Conservation (phyloP, 805 yeast species). For the Yamadazyma nakazawae region DNA sequence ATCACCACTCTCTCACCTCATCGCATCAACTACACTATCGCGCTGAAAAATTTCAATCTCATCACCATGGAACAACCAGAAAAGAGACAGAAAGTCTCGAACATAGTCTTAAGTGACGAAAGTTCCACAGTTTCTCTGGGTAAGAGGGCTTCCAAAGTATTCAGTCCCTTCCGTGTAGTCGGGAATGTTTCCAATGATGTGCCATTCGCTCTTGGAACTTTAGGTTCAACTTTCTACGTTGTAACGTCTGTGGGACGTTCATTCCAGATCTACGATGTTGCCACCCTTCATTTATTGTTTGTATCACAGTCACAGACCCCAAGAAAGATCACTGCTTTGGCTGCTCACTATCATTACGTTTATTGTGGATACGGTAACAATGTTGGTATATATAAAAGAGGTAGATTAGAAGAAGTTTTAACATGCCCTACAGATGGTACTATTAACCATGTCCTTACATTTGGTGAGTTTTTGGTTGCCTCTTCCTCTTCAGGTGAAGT, state of each 20-base stretch:
- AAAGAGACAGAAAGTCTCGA: conserved; percentile 30
- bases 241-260: conserved; percentile 87
- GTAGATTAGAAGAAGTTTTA: conserved; percentile 52
- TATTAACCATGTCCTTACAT: conserved; percentile 52
- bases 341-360: conserved; percentile 81
- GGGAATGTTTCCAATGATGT: conserved; percentile 86
- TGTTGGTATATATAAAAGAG: conserved; percentile 81
- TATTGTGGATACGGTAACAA: conserved; percentile 71
- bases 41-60: conserved; percentile 2
- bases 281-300: conserved; percentile 78
- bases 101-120: background rate
- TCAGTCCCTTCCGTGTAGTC: conserved; percentile 79
- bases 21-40: conserved; percentile 6
- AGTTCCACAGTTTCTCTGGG: background rate
- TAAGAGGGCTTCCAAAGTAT: conserved; percentile 43
- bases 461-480: conserved; percentile 77
- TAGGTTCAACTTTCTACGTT: conserved; percentile 83
- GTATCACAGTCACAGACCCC: conserved; percentile 80
- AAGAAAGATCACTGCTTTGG: conserved; percentile 61
- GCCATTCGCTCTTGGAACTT: conserved; percentile 85
- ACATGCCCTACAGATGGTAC: conserved; percentile 33
- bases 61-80: conserved; percentile 23
- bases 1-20: conserved; percentile 1
- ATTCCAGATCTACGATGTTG: conserved; percentile 91
- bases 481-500: conserved; percentile 41